Percentiles rank a stretch among this genome's conserved stretches.
phyloP scores from a whole-genome alignment of 2,329 filamentous ascomycete genomes.

The Aspergillus sp. region DNA sequence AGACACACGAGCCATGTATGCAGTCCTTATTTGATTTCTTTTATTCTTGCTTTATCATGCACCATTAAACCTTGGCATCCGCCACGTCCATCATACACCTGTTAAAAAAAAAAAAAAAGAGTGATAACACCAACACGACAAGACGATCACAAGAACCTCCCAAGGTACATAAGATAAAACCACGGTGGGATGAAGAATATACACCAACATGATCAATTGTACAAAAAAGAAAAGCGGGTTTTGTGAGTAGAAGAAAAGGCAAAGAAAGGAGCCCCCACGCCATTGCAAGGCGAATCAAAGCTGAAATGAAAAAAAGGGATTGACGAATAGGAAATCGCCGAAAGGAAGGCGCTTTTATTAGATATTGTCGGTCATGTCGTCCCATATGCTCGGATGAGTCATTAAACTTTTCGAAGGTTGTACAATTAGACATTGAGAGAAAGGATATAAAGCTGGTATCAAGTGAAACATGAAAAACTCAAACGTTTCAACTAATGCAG shows the following conservation, averaged over 20 bases:
- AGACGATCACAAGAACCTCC: conserved; percentile 23
- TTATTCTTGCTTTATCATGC: conserved; percentile 10
- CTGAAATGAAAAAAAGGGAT: background rate
- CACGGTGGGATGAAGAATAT: conserved; percentile 6
- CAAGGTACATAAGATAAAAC: conserved; percentile 22
- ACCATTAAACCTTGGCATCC: conserved; percentile 10
- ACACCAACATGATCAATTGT: conserved; percentile 20
- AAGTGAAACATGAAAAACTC: conserved; percentile 6
- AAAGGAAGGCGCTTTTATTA: conserved; percentile 8
- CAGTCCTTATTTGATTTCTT: background rate
- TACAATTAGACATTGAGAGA: conserved; percentile 12
- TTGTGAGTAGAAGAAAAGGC: conserved; percentile 12
- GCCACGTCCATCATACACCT: conserved; percentile 8
- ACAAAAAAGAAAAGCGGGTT: conserved; percentile 20
- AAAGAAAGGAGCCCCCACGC: conserved; percentile 2
- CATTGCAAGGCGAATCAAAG: conserved; percentile 13
- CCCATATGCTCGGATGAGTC: conserved; percentile 17
- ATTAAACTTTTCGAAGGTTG: conserved; percentile 17
- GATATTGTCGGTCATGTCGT: conserved; percentile 13
- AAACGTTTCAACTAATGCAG: conserved; percentile 25
- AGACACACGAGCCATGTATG: background rate
- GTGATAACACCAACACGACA: conserved; percentile 8
- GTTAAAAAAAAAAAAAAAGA: conserved; percentile 10
- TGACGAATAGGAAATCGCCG: background rate
- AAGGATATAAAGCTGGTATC: conserved; percentile 12